A percentile compares a stretch with the other conserved stretches of the same genome.
Evolutionary conservation across 306 rosid genomes (phyloP).

Genomic region (Hippophae tibetana): DNA sequence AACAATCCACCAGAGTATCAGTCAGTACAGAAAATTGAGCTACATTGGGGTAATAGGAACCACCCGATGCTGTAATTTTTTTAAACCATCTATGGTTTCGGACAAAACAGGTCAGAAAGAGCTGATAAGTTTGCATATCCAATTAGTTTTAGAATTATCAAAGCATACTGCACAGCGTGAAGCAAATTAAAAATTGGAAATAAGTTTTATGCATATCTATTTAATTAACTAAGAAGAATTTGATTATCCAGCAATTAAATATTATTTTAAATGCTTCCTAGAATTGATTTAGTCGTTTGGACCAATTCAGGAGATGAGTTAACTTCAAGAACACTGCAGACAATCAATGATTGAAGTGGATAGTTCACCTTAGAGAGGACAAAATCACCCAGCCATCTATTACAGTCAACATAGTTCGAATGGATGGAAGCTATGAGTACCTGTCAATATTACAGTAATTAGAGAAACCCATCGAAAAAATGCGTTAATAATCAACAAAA

Average conservation of each 20-base stretch:
- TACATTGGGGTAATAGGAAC: neutral
- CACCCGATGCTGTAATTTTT: too few relatives aligned
- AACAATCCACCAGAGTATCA: conserved; percentile 14
- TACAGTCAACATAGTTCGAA: conserved; percentile 93
- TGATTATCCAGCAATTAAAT: too few relatives aligned
- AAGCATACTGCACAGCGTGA: too few relatives aligned
- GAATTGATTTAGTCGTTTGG: too few relatives aligned
- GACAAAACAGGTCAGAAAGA: too few relatives aligned
- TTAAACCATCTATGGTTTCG: too few relatives aligned
- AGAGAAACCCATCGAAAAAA: conserved; percentile 10
- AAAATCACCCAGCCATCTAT: conserved; percentile 96
- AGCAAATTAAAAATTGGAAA: too few relatives aligned
- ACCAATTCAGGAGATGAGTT: conserved; percentile 5
- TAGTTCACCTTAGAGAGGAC: conserved; percentile 82
- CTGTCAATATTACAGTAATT: conserved; percentile 33
- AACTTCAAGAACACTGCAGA: conserved; percentile 1
- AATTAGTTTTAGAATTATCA: too few relatives aligned
- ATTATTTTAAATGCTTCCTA: too few relatives aligned
- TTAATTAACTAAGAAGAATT: too few relatives aligned
- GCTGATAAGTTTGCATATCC: too few relatives aligned
- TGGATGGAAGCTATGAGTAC: conserved; percentile 71
- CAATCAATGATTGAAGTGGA: conserved; percentile 14
- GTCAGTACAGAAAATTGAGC: neutral
- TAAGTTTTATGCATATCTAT: too few relatives aligned
- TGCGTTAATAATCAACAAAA: conserved; percentile 15